Evolutionary conservation across 768 basidiomycete species (phyloP).

Genomic region (Boletus fagicola): DNA sequence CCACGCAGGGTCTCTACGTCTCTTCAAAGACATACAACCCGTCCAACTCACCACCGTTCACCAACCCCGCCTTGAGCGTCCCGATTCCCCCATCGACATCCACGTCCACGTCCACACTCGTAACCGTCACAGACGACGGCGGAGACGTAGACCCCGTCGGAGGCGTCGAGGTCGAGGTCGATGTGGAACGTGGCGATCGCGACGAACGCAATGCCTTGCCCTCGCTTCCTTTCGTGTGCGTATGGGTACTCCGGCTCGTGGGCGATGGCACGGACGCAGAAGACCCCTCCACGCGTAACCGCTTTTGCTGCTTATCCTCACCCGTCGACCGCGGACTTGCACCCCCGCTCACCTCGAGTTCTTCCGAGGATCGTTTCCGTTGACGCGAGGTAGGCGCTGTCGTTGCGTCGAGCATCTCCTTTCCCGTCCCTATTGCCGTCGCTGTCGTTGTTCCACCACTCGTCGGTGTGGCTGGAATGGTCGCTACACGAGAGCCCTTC

Average conservation of each 20-base stretch:
- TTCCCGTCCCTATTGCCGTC: neutral
- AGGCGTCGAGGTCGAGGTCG: constrained; percentile 8
- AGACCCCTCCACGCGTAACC: constrained; percentile 27
- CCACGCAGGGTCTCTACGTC: constrained; percentile 1
- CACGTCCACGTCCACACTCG: constrained; percentile 19
- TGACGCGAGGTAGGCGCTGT: constrained; percentile 24
- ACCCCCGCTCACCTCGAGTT: constrained; percentile 34
- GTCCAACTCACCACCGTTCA: constrained; percentile 32
- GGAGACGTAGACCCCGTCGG: constrained; percentile 17
- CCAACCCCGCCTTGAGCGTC: constrained; percentile 27
- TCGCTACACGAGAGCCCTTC: neutral
- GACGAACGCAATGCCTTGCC: neutral
- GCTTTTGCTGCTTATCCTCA: constrained; percentile 28
- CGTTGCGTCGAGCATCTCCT: constrained; percentile 1
- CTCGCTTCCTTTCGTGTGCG: neutral
- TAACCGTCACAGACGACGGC: constrained; percentile 22
- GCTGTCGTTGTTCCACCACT: neutral
- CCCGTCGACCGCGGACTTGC: constrained; percentile 10
- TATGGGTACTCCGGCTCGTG: neutral
- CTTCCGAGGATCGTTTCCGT: constrained; percentile 52
- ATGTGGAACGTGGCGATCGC: constrained; percentile 12
- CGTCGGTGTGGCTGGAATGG: neutral
- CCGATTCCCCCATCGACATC: constrained; percentile 19
- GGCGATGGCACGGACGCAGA: neutral
- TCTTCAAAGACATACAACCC: constrained; percentile 34